Base-by-base conservation (phyloP, 352 stramenopile species). In the Globisporangium perplexum region DNA sequence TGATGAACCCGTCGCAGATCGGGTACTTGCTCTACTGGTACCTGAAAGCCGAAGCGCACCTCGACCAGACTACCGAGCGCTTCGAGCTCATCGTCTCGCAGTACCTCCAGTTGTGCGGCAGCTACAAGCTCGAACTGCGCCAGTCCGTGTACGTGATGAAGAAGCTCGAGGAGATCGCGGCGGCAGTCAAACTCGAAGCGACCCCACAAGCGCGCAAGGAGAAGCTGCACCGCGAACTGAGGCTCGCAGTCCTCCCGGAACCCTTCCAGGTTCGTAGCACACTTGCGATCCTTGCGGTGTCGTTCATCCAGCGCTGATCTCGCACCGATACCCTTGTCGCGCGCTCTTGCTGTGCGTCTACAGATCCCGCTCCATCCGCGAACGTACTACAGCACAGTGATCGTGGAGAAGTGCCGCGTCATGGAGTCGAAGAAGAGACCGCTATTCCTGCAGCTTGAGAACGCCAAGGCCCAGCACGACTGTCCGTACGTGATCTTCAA, bases 401-500 rank as follows among this genome's bases (percentile, higher is more conserved):
- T 92, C 41, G 62, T 90, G 6, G 68, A 86, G 4, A 86, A 86
- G 51, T 97, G 89, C 59, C 73, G 80, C 15, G 90, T 98, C 33
- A 98, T 98, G 93, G 90, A 93, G 58, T 96, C 78, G 18, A 98
- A 97, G 63, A 97, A 98, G 62, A 73, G 87, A 4, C 93, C 93
- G 10, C 73, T 98, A 0, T 88, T 90, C 53, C 67, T 98, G 15
- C 83, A 88, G 23, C 84, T 98, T 12, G 66, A 88, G 52, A 88
- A 76, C 24, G 67, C 74, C 10, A 91, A 91, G 46, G 57, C 70
- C 0, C 63, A 86, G 39, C 75, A 89, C 48, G 71, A 66, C 26
- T 68, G 72, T 10, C 74, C 74, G 1, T 84, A 74, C 53, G 72
- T 96, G 31, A 95, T 98, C 50, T 96, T 97, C 69, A 98, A 98